These are phyloP conservation scores for Aureobasidium sp. DNA, from an alignment of 2,329 filamentous ascomycete genomes.

Conservation along the genomic window DNA sequence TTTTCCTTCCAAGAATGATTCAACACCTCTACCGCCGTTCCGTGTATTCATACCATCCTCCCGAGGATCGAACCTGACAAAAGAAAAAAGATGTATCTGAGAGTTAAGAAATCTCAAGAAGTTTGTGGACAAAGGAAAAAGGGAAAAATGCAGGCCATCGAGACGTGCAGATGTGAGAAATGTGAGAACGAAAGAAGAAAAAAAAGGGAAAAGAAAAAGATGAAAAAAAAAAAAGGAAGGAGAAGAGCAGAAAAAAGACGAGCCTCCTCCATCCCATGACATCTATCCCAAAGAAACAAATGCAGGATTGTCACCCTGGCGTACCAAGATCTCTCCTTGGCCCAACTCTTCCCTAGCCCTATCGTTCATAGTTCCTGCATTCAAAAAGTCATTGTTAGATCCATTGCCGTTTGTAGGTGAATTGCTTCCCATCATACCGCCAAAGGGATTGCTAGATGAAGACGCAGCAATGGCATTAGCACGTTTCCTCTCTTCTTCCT, in stretches of 20 bases:
- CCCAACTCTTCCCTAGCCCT: conserved; percentile 10
- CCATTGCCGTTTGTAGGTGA: background rate
- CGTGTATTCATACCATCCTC: too few species aligned
- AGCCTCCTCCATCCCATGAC: background rate
- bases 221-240: background rate
- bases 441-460: background rate
- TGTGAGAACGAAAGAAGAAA: too few species aligned
- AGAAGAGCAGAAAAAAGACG: background rate
- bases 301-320: conserved; percentile 27
- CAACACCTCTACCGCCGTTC: too few species aligned
- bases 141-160: too few species aligned
- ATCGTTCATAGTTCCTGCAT: background rate
- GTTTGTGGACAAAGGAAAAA: too few species aligned
- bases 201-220: too few species aligned
- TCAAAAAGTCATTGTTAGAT: background rate
- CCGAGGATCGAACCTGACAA: too few species aligned
- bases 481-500: conserved; percentile 34
- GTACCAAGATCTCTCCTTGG: conserved; percentile 25
- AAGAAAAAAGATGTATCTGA: too few species aligned
- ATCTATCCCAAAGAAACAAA: conserved; percentile 27
- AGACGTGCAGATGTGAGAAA: too few species aligned
- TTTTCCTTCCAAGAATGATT: too few species aligned
- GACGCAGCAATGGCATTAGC: background rate
- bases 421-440: background rate
- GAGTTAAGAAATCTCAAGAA: too few species aligned